Evolutionary conservation across 768 basidiomycete genomes (phyloP).

Genomic region (Hericium rajendrae): DNA sequence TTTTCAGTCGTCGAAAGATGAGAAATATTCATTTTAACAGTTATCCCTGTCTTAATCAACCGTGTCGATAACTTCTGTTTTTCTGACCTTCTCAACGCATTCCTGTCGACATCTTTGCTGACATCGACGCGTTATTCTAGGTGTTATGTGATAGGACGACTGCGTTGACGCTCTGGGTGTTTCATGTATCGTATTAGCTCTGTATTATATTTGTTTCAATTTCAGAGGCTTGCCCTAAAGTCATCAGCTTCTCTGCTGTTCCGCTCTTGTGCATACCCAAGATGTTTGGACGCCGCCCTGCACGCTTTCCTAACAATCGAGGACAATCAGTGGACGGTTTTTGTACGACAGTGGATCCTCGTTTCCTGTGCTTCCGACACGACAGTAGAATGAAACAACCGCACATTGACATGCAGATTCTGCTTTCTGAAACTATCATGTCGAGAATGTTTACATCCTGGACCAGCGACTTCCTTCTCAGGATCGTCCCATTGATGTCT

Average conservation of each 20-base stretch:
- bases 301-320: no score
- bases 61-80: background rate
- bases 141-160: background rate
- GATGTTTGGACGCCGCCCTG: no score
- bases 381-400: no score
- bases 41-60: slow-evolving; percentile 1
- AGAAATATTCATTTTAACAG: background rate
- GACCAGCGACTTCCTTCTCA: no score
- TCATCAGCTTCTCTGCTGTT: background rate
- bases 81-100: background rate
- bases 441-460: no score
- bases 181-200: background rate
- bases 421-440: no score
- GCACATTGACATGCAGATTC: no score
- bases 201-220: background rate
- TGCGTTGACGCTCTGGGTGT: background rate
- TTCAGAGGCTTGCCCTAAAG: background rate
- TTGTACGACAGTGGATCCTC: no score
- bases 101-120: background rate
- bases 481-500: no score
- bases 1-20: background rate
- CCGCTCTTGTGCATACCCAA: background rate
- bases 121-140: background rate
- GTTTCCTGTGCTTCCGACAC: no score
- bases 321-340: no score